Percentiles rank a stretch among this genome's conserved stretches.
phyloP scores from a whole-genome alignment of 441 rosid species.

The Pelargonium myrrhifolium region DNA sequence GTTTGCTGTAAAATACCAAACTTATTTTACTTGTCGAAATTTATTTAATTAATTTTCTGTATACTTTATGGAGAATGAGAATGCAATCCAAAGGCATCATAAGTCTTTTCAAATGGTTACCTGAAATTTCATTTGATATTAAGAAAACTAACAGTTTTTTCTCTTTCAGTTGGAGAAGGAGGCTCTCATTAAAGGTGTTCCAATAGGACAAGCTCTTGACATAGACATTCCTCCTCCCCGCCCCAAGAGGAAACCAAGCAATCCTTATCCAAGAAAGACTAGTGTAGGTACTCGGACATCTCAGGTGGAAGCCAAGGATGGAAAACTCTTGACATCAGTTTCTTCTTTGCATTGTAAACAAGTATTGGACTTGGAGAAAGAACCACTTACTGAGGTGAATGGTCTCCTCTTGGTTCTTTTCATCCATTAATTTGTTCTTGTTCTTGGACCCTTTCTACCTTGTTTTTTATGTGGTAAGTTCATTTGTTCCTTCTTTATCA shows the following conservation, averaged over 20 bases:
- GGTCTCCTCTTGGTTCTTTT: constrained; percentile 12
- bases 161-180: constrained; percentile 87
- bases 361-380: constrained; percentile 57
- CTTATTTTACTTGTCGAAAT: not conserved
- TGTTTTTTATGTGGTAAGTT: constrained; percentile 11
- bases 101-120: constrained; percentile 1
- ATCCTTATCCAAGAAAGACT: constrained; percentile 90
- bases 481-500: constrained; percentile 23
- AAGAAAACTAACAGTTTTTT: constrained; percentile 13
- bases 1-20: not conserved
- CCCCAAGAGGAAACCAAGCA: constrained; percentile 86
- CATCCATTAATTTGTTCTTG: constrained; percentile 10
- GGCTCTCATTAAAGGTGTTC: constrained; percentile 78
- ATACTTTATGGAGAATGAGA: not conserved
- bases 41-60: no score
- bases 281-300: constrained; percentile 35
- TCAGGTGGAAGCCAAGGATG: constrained; percentile 50
- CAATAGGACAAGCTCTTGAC: constrained; percentile 64
- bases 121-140: constrained; percentile 12
- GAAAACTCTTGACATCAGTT: constrained; percentile 34
- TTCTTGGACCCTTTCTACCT: constrained; percentile 4
- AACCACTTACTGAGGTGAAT: constrained; percentile 54
- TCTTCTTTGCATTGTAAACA: constrained; percentile 42
- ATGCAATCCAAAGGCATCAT: not conserved
- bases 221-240: constrained; percentile 98